Evolutionary conservation across 768 basidiomycete genomes (phyloP).

Genomic region (Suillus subluteus): DNA sequence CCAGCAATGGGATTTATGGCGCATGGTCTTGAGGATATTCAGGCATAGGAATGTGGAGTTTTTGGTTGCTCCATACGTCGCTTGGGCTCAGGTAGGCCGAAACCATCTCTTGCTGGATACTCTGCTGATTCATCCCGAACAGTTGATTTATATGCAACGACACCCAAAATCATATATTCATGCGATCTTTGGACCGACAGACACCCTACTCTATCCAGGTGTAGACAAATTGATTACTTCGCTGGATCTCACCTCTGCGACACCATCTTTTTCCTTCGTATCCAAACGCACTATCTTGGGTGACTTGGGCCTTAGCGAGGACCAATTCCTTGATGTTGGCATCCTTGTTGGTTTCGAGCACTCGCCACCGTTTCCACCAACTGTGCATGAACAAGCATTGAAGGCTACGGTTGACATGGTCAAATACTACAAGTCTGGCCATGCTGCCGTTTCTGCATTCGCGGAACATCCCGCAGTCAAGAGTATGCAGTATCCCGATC

Average conservation of each 20-base stretch:
- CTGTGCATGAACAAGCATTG: conserved; percentile 76
- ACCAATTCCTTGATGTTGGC: conserved; percentile 94
- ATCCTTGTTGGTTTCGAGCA: conserved; percentile 91
- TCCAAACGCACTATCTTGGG: conserved; percentile 77
- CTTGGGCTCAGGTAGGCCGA: conserved; percentile 88
- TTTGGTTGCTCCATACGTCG: conserved; percentile 92
- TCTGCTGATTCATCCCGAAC: conserved; percentile 36
- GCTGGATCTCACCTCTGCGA: conserved; percentile 71
- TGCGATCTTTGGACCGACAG: conserved; percentile 89
- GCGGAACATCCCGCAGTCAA: conserved; percentile 85
- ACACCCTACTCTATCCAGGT: conserved; percentile 85
- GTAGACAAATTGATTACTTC: conserved; percentile 90
- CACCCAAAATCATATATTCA: conserved; percentile 95
- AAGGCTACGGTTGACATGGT: conserved; percentile 92
- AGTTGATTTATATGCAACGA: conserved; percentile 91
- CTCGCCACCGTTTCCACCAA: conserved; percentile 80
- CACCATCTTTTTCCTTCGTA: conserved; percentile 80
- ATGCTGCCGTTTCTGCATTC: conserved; percentile 76
- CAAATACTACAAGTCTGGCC: conserved; percentile 89
- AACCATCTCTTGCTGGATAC: background rate
- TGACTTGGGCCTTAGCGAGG: conserved; percentile 70
- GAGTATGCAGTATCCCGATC: conserved; percentile 76
- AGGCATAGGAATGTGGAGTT: conserved; percentile 95
- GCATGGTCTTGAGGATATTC: conserved; percentile 89
- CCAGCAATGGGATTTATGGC: conserved; percentile 91